Base-by-base conservation (phyloP, 2,329 filamentous ascomycete species). In the Graphilbum sp. region DNA sequence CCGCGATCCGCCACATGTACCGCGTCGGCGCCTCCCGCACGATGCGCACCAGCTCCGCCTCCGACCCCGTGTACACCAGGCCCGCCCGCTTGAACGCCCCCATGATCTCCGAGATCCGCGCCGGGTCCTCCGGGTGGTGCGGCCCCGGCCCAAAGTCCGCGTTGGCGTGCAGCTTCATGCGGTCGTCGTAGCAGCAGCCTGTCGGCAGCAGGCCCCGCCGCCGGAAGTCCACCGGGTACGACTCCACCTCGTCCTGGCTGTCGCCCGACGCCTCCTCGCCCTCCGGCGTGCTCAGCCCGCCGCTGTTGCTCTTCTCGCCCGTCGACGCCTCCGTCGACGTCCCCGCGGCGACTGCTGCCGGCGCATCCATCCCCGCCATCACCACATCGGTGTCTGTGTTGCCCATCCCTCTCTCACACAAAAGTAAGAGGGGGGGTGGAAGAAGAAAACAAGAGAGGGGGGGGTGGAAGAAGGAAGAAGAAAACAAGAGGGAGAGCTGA, bases 161-260 rank as follows among this genome's bases (percentile, higher is more conserved):
- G 53, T 95, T 93, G 39, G 86, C 82, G 54, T 98, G 90, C 43
- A 92, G 80, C 43, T 90, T 85, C 90, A 98, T 98, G 24, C 88
- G 75, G 41, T 84, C 77, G 60, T 98, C 90, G 54, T 96, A 98
- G 47, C 83, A 88, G 43, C 80, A 75, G 4, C 83, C 83, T 0
- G 81, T 87, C 0, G 79, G 72, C 2, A 83, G 62, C 20, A 72
- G 57, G 2, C 65, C 64, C 29, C 58, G 62, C 40, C 59, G 58
- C 13, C 54, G 54, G 36, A 64, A 47, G 37, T 59, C 45, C 7
- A 45, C 45, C 7, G 45, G 43, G 2, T 49, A 51, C 16, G 51
- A 55, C 39, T 59, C 56, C 1, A 53, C 50, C 13, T 55, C 53
- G 13, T 49, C 46, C 19, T 43, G 45, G 21, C 21, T 11, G 32